Base-by-base conservation (phyloP, 306 rosid genomes). In the Amphicarpaea edgeworthii region DNA sequence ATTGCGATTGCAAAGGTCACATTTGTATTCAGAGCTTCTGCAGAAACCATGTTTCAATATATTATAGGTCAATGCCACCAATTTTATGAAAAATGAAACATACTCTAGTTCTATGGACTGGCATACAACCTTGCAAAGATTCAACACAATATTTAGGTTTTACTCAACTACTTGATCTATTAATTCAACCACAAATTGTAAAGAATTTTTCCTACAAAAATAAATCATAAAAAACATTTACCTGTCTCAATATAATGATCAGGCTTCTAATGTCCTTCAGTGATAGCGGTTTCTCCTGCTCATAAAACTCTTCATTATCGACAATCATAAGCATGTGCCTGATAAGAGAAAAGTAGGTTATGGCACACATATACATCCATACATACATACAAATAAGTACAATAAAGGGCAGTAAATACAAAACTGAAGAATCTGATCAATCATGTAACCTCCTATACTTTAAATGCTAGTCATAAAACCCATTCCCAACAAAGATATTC, bases 271-370 rank as follows among this genome's bases (percentile, higher is more conserved):
- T 92, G 78, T 92, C 97, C 73, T 85, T 84, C 85, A 82, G 76
- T 6, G 93, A 83, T 40, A 92, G 84, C 19, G 96, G 97, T 86
- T 86, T 92, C 84, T 88, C 97, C 77, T 88, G 96, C 72, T 92
- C 97, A 82, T 92, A 92, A 80, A 89, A 92, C 80, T 92, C 97
- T 80, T 92, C 97, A 65, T 92, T 92, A 81, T 89, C 91, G 58
- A 92, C 90, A 75, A 92, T 86, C 70, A 77, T 88, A 60, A 92
- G 91, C 97, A 92, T 92, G 64, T 92, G 88, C 90, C 97, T 92
- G 84, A 78, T 76, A 70, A 81, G 24, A 76, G 68, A 68, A 80
- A 70, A 77, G 59, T 34, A 37, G 76, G 21, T 37, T 34, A 54
- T 6, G 37, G 51, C 17, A 51, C 7, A 34, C 40, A 19, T 19